Evolutionary conservation across 495 filamentous ascomycete species (phyloP).

Genomic region (Darksidea phi): DNA sequence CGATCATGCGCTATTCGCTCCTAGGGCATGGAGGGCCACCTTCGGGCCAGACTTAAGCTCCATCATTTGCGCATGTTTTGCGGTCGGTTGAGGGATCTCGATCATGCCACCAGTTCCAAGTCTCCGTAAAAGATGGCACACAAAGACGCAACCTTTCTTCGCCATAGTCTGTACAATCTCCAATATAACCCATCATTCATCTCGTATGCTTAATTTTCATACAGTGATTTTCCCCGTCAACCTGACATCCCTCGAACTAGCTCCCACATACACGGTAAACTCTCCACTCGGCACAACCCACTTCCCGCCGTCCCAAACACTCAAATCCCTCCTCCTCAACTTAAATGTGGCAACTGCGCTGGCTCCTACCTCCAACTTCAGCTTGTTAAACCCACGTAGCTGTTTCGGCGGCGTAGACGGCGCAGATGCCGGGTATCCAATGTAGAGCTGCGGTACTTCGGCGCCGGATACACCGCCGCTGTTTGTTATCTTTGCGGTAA

Average conservation of each 20-base stretch:
- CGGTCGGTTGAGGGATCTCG: too few species aligned
- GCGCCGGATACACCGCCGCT: conserved; percentile 52
- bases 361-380: conserved; percentile 49
- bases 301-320: conserved; percentile 54
- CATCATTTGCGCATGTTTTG: too few species aligned
- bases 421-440: conserved; percentile 37
- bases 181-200: too few species aligned
- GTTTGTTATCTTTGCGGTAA: conserved; percentile 53
- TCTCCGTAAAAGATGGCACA: too few species aligned
- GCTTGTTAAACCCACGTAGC: conserved; percentile 59
- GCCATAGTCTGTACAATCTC: too few species aligned
- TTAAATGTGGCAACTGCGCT: conserved; percentile 50
- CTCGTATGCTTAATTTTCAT: too few species aligned
- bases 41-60: too few species aligned
- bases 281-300: conserved; percentile 55
- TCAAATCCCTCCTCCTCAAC: conserved; percentile 55
- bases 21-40: too few species aligned
- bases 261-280: conserved; percentile 51
- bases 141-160: too few species aligned
- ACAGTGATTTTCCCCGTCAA: conserved; percentile 45
- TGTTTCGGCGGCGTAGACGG: conserved; percentile 50
- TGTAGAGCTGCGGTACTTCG: conserved; percentile 62
- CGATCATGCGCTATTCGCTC: too few species aligned
- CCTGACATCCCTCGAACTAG: conserved; percentile 54
- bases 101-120: too few species aligned